phyloP scores from a whole-genome alignment of 2,329 filamentous ascomycete species.

The Penicillium frequentans region DNA sequence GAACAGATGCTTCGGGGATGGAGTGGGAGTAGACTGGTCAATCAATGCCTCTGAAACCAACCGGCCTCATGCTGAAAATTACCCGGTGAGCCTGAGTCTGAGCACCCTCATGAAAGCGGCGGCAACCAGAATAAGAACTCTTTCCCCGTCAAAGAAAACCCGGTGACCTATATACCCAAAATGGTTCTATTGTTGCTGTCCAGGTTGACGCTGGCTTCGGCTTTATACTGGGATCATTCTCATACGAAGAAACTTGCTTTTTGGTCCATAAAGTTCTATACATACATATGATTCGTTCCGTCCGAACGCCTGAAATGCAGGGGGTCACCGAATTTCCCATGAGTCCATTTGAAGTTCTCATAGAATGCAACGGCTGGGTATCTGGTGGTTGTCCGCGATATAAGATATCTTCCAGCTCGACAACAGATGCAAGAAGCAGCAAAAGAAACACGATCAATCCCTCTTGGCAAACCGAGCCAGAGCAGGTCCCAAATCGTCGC shows the following conservation, averaged over 20 bases:
- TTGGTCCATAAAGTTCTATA: constrained; percentile 21
- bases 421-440: constrained; percentile 7
- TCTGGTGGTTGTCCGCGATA: constrained; percentile 14
- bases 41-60: too few species aligned
- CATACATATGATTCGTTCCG: constrained; percentile 15
- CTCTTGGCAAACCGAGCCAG: constrained; percentile 81
- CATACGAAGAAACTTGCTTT: constrained; percentile 16
- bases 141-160: too few species aligned
- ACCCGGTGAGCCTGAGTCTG: too few species aligned
- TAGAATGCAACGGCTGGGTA: constrained; percentile 25
- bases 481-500: constrained; percentile 79
- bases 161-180: too few species aligned
- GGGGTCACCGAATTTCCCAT: constrained; percentile 15
- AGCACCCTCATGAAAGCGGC: too few species aligned
- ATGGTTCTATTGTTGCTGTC: too few species aligned
- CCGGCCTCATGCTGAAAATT: too few species aligned
- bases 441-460: constrained; percentile 32
- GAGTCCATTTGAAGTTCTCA: constrained; percentile 12
- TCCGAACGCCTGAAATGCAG: constrained; percentile 29
- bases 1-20: too few species aligned
- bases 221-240: neutral
- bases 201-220: neutral
- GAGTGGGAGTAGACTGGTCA: too few species aligned
- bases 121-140: too few species aligned
- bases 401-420: constrained; percentile 1